Base-by-base conservation (phyloP, 1,284 basidiomycete genomes). In the Pyrrhoderma noxium region DNA sequence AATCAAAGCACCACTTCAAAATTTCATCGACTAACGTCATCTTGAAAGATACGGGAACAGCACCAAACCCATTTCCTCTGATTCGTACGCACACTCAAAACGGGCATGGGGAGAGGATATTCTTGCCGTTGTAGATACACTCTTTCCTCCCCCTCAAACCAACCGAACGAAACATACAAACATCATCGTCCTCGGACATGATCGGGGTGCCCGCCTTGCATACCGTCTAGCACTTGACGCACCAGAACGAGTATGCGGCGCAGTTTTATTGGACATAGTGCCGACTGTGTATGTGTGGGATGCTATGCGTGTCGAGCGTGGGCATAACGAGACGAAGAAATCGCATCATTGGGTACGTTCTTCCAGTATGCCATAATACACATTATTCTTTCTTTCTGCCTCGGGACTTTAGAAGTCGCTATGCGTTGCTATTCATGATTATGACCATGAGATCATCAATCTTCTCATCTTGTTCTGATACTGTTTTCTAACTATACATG, bases 211-310 rank as follows among this genome's bases (percentile, higher is more conserved):
- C 2, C 57, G 62, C 14, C 44, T 63, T 8, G 59, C 61, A 0
- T 64, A 64, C 49, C 55, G 62, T 2, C 55, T 64, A 43, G 57
- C 63, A 9, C 56, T 62, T 21, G 61, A 62, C 39, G 53, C 42
- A 14, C 59, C 57, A 0, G 49, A 51, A 8, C 58, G 58, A 3
- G 58, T 64, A 18, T 42, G 49, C 19, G 63, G 60, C 2, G 40
- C 59, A 7, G 57, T 51, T 18, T 46, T 62, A n/a, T 57, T 63
- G 16, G 62, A 63, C 39, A 64, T 63, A 16, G 62, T 63, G 3
- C 63, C 62, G 2, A 60, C 59, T 1, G 43, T 54, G 11, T 55
- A 58, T 47, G 58, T 60, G 14, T 64, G 61, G 59, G 59, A 55
- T 16, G 54, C 50, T 21, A 63, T 62, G 62, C 54, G 47, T 18